Percentiles rank a stretch among this genome's conserved stretches.
These are phyloP conservation scores for Lepiota subincarnata DNA, from an alignment of 768 basidiomycete genomes.

Conservation along the genomic window DNA sequence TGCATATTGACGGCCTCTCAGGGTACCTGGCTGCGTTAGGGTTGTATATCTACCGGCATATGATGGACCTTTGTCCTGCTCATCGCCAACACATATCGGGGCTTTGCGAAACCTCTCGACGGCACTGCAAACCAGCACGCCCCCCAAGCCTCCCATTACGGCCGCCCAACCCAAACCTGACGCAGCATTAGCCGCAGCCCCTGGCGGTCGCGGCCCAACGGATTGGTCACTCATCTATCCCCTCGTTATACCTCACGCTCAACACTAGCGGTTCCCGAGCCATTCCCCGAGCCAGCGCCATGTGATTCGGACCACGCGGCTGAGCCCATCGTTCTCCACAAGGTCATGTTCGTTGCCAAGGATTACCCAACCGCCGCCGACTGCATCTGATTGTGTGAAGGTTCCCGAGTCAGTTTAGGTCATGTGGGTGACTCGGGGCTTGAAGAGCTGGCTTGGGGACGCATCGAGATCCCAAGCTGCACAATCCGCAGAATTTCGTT, in stretches of 20 bases:
- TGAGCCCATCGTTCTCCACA: neutral
- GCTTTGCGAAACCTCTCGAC: no score
- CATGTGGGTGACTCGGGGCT: conserved; percentile 29
- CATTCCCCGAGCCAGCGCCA: conserved; percentile 13
- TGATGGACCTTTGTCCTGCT: no score
- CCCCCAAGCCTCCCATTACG: no score
- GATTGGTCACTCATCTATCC: no score
- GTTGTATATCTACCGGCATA: no score
- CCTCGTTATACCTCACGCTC: neutral
- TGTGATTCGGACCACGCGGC: conserved; percentile 3
- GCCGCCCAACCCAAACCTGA: no score
- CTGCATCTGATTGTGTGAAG: conserved; percentile 16
- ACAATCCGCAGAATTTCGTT: conserved; percentile 3
- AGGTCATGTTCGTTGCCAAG: neutral
- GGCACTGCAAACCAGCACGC: no score
- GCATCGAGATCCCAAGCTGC: conserved; percentile 5
- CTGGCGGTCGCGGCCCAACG: no score
- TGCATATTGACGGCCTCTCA: neutral
- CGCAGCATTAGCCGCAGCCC: no score
- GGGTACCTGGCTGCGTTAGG: no score
- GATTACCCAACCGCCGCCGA: neutral
- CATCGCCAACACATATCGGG: no score
- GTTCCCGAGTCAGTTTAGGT: conserved; percentile 38
- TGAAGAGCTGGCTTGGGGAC: conserved; percentile 37
- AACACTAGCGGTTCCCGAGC: conserved; percentile 10